Evolutionary conservation across 495 filamentous ascomycete species (phyloP).

Genomic region (Xylaria flabelliformis): DNA sequence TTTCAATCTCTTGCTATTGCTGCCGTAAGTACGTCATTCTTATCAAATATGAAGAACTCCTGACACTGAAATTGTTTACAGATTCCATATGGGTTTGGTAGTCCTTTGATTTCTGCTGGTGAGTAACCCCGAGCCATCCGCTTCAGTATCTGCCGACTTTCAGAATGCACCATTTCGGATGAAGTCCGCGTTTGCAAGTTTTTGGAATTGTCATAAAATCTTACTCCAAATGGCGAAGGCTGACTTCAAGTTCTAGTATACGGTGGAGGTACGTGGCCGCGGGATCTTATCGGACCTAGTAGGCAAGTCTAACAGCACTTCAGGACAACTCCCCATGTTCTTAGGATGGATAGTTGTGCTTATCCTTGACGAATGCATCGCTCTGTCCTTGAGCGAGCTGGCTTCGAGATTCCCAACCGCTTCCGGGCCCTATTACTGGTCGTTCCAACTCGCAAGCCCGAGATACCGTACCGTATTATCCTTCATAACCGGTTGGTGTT

Average conservation of each 20-base stretch:
- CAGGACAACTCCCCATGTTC: constrained; percentile 40
- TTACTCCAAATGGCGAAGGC: background rate
- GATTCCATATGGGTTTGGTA: constrained; percentile 52
- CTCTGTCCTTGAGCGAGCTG: constrained; percentile 61
- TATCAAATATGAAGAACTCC: too few species aligned
- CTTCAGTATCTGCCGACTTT: background rate
- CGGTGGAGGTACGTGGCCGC: constrained; percentile 39
- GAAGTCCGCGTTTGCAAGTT: background rate
- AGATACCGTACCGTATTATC: constrained; percentile 55
- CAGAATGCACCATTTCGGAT: background rate
- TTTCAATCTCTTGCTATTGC: constrained; percentile 51
- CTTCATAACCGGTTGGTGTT: constrained; percentile 66
- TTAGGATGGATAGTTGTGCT: constrained; percentile 61
- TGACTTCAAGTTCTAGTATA: constrained; percentile 34
- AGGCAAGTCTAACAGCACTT: constrained; percentile 9
- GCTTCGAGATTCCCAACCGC: constrained; percentile 62
- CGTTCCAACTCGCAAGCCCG: constrained; percentile 59
- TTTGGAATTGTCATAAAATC: background rate
- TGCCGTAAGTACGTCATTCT: constrained; percentile 43
- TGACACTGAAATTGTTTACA: constrained; percentile 18
- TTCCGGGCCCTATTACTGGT: constrained; percentile 66
- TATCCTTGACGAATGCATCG: constrained; percentile 62
- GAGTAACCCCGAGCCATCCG: background rate
- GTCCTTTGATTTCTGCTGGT: constrained; percentile 43
- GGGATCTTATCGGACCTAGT: background rate